These are phyloP conservation scores for Schwanniomyces etchellsii DNA, from an alignment of 1,139 yeast species.

Conservation along the genomic window DNA sequence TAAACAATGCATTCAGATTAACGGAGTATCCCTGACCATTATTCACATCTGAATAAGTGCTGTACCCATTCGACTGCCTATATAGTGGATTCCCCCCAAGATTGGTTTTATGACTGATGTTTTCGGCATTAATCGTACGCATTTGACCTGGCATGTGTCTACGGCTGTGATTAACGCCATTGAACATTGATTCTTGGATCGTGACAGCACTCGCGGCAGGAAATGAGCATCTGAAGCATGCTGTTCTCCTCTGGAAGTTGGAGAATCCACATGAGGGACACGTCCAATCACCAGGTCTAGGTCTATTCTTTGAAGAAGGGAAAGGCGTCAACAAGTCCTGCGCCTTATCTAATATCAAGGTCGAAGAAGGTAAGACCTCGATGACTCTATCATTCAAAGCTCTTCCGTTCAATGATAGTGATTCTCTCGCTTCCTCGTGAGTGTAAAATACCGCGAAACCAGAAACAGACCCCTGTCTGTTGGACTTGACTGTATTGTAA, in stretches of 20 bases:
- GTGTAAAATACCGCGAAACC: conserved; percentile 84
- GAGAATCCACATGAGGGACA: conserved; percentile 96
- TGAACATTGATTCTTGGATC: conserved; percentile 44
- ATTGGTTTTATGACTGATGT: conserved; percentile 11
- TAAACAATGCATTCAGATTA: conserved; percentile 4
- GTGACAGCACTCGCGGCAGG: conserved; percentile 74
- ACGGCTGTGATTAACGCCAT: conserved; percentile 6
- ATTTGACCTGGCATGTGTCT: conserved; percentile 7
- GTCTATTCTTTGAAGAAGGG: conserved; percentile 84
- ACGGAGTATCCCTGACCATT: conserved; percentile 6
- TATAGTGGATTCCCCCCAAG: conserved; percentile 7
- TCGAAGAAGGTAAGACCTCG: conserved; percentile 85
- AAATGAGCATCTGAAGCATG: conserved; percentile 88
- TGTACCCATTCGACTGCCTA: conserved; percentile 1
- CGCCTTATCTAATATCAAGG: conserved; percentile 72
- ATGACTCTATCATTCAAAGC: conserved; percentile 67
- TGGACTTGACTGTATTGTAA: conserved; percentile 4
- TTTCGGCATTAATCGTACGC: conserved; percentile 10
- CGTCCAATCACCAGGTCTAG: conserved; percentile 97
- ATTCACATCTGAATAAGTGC: conserved; percentile 2
- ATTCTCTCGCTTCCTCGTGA: conserved; percentile 82
- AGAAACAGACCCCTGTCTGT: conserved; percentile 30
- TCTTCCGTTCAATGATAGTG: conserved; percentile 75
- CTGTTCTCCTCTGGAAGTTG: conserved; percentile 89
- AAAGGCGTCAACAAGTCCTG: conserved; percentile 76